Evolutionary conservation across 1,284 basidiomycete species (phyloP).

Genomic region (Melampsora abietis-canadensis): DNA sequence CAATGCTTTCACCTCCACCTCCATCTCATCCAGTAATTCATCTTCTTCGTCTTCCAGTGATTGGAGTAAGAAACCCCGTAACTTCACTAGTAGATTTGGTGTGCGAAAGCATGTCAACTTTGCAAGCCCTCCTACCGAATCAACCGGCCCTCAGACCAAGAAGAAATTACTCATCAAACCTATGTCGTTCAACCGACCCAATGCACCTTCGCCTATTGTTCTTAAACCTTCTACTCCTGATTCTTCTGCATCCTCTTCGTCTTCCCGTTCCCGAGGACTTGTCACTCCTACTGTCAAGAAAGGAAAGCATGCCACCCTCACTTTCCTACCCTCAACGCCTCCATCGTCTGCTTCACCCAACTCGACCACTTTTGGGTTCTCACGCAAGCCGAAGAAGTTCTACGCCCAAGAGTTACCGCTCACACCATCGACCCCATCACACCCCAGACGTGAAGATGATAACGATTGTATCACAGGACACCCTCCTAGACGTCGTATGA

Average conservation of each 20-base stretch:
- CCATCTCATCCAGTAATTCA: conserved; percentile 18
- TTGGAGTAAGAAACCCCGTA: conserved; percentile 11
- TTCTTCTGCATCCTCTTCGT: not conserved
- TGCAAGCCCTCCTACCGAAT: conserved; percentile 5
- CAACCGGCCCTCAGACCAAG: not conserved
- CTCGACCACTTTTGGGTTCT: conserved; percentile 26
- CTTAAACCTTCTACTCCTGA: conserved; percentile 21
- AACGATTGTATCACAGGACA: not conserved
- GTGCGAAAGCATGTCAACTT: conserved; percentile 19
- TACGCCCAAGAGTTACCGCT: conserved; percentile 15
- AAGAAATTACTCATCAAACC: conserved; percentile 38
- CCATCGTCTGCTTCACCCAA: conserved; percentile 38
- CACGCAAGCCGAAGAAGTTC: conserved; percentile 28
- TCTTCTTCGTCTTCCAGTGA: conserved; percentile 30
- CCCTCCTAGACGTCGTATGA: not conserved
- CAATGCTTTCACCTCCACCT: conserved; percentile 24
- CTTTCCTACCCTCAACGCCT: conserved; percentile 31
- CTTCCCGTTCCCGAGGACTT: conserved; percentile 8
- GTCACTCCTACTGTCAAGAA: conserved; percentile 23
- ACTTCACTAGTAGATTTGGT: conserved; percentile 25
- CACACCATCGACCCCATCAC: conserved; percentile 24
- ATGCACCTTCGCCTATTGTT: conserved; percentile 37
- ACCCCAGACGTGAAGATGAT: not conserved
- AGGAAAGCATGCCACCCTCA: conserved; percentile 14
- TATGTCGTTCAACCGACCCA: conserved; percentile 28